These are phyloP conservation scores for Colletotrichum coccodes DNA, from an alignment of 2,329 filamentous ascomycete genomes.

Conservation along the genomic window DNA sequence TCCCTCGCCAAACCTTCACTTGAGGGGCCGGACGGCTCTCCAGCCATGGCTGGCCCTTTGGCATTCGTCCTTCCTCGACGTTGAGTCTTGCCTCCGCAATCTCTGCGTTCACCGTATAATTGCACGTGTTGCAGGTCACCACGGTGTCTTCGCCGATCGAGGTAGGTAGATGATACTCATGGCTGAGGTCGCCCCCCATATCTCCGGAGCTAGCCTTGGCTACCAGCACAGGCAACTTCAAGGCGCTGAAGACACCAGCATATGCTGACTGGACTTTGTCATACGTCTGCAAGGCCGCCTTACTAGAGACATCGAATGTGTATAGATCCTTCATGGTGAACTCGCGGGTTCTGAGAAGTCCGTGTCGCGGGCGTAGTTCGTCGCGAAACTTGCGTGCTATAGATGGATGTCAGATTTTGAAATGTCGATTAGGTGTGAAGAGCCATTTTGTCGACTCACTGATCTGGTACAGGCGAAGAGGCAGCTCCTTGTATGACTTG, in stretches of 20 bases:
- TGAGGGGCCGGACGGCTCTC: slow-evolving; percentile 38
- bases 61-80: background rate
- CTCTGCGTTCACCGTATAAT: slow-evolving; percentile 88
- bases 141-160: slow-evolving; percentile 86
- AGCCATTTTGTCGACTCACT: slow-evolving; percentile 58
- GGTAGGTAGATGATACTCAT: slow-evolving; percentile 91
- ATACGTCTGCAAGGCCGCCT: slow-evolving; percentile 84
- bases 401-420: slow-evolving; percentile 9
- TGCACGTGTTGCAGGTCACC: slow-evolving; percentile 78
- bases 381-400: slow-evolving; percentile 92
- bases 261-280: slow-evolving; percentile 79
- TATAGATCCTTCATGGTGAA: slow-evolving; percentile 99
- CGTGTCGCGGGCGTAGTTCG: slow-evolving; percentile 88
- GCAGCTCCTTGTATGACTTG: slow-evolving; percentile 86
- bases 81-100: slow-evolving; percentile 63
- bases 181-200: slow-evolving; percentile 92
- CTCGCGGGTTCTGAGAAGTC: slow-evolving; percentile 86
- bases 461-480: slow-evolving; percentile 90
- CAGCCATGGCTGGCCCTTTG: slow-evolving; percentile 24
- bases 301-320: slow-evolving; percentile 81
- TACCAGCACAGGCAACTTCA: slow-evolving; percentile 85
- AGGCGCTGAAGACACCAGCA: slow-evolving; percentile 78
- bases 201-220: slow-evolving; percentile 94
- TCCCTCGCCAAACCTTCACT: slow-evolving; percentile 67
- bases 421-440: background rate